Evolutionary conservation across 176 grass and related monocot genomes (phyloP), one percentile per base, ranked within the genome.

Genomic region (Hsuehochloa calcarea): DNA sequence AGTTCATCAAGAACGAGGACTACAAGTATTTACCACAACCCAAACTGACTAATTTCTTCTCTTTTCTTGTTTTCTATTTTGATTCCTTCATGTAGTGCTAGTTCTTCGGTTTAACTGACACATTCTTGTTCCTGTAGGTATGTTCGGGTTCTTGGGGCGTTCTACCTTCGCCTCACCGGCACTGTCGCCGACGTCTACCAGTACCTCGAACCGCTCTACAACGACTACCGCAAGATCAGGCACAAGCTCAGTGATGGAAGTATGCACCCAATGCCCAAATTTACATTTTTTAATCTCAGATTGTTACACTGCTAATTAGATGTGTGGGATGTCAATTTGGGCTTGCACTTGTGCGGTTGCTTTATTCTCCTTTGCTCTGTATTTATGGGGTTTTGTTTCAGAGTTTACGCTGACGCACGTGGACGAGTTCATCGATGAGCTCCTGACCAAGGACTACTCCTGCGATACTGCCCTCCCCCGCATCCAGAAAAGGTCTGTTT

Each of bases 1-100:
- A 99, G 83, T 99, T 99, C 77, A 99, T 99, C 13, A 99, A 99
- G 80, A 99, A 99, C 78, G 91, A 99, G 65, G 96, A 96, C n/a
- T 99, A 96, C 80, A 99, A 99, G 96, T 94, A 52, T 2, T 23
- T 27, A 15, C 20, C 54, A n/a, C 54, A 20, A 0, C 20, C 54
- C 54, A n/a, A 54, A 3, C 54, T n/a, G 20, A 20, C 54, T 58
- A 61, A 54, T 54, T 77, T 25, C 38, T 9, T 59, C 1, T 2
- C 5, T 13, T 31, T 4, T 37, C 17, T 59, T 51, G 15, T 70
- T 8, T 10, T 65, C 20, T 9, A 22, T 58, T 14, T 61, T 17
- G n/a, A 22, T 34, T 22, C 67, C 68, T 40, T 22, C 35, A 5
- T 5, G 20, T 68, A 25, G 9, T 16, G 8, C 27, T 65, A 51